phyloP scores from a whole-genome alignment of 2,329 filamentous ascomycete species.

The Dissoconium aciculare region DNA sequence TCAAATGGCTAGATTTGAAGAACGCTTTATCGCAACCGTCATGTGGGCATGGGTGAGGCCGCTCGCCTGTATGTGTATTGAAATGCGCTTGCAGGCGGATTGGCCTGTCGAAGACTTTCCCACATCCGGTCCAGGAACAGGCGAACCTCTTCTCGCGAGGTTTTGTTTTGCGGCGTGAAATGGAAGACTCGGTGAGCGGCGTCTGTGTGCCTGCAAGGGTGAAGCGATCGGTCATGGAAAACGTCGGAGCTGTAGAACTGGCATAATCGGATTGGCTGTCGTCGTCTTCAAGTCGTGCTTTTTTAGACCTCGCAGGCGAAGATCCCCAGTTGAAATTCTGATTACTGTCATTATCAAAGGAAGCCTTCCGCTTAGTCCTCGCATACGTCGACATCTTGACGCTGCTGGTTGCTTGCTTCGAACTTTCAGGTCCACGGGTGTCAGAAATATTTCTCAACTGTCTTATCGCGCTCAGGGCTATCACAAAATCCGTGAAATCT shows the following conservation, averaged over 20 bases:
- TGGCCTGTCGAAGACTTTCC: slow-evolving; percentile 76
- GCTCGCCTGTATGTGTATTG: slow-evolving; percentile 71
- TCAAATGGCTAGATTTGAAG: slow-evolving; percentile 70
- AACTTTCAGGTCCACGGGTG: no score
- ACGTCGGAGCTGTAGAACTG: slow-evolving; percentile 6
- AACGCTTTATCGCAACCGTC: slow-evolving; percentile 68
- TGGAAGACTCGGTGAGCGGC: slow-evolving; percentile 12
- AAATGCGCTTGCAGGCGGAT: slow-evolving; percentile 66
- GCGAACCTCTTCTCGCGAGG: slow-evolving; percentile 57
- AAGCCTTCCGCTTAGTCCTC: no score
- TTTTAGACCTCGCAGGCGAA: slow-evolving; percentile 2
- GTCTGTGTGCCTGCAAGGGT: slow-evolving; percentile 11
- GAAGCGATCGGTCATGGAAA: slow-evolving; percentile 6
- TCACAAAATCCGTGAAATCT: no score
- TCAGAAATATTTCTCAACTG: no score
- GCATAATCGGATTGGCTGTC: slow-evolving; percentile 4
- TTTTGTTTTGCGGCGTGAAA: slow-evolving; percentile 10
- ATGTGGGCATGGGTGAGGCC: slow-evolving; percentile 59
- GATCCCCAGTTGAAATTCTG: no score
- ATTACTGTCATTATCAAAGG: no score
- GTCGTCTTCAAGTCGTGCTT: slow-evolving; percentile 5
- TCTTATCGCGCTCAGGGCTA: no score
- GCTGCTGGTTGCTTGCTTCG: no score
- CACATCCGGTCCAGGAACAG: slow-evolving; percentile 60
- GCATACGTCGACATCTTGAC: no score